phyloP scores from a whole-genome alignment of 139 green algal species.

The Gonium pectorale region DNA sequence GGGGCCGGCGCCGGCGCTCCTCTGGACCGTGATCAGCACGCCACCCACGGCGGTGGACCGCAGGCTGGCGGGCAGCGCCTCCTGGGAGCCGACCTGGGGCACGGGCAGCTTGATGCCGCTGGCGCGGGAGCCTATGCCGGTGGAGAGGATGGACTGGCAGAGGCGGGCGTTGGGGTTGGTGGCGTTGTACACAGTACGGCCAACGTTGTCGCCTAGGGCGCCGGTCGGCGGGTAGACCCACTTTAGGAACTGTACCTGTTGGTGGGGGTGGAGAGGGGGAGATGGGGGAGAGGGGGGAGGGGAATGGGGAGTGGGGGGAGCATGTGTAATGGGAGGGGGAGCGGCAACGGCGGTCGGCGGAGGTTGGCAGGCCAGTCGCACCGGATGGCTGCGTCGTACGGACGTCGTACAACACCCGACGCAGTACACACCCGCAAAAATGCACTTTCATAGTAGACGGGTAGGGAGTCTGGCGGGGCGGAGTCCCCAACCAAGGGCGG shows the following conservation, averaged over 20 bases:
- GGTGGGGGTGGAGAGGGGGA: no score
- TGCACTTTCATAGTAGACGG: no score
- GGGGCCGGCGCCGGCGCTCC: neutral
- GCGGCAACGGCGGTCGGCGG: no score
- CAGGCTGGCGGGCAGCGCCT: neutral
- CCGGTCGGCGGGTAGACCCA: neutral
- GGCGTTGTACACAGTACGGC: neutral
- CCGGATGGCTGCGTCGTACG: no score
- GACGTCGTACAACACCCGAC: no score
- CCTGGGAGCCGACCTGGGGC: neutral
- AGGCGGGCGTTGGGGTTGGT: neutral
- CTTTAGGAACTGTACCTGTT: constrained; percentile 28
- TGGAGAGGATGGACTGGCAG: neutral
- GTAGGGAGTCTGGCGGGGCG: no score
- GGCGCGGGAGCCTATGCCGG: neutral
- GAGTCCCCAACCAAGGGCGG: no score
- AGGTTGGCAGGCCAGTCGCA: no score
- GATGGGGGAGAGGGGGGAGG: no score
- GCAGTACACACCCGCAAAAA: no score
- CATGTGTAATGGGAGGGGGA: no score
- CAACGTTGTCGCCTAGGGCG: neutral
- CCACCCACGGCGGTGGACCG: neutral
- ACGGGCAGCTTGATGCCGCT: constrained; percentile 8
- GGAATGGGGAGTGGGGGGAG: neutral
- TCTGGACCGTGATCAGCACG: constrained; percentile 1